These are phyloP conservation scores for Fomitiporia mediterranea DNA, from an alignment of 1,284 basidiomycete species.

Conservation along the genomic window DNA sequence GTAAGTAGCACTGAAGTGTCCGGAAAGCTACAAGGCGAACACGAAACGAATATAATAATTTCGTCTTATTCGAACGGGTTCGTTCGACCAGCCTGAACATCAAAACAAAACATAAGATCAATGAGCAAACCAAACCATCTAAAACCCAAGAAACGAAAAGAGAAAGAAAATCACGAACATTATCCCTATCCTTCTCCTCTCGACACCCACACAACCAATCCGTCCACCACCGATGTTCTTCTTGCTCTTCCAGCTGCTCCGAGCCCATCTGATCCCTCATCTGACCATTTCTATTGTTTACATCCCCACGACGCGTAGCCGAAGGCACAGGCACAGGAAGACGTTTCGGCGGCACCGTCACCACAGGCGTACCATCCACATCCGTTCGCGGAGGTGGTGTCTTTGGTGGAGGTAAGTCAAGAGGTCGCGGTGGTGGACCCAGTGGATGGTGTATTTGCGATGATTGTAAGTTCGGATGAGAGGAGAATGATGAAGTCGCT, in stretches of 20 bases:
- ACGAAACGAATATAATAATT: no score
- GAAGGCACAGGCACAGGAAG: conserved; percentile 33
- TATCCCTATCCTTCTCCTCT: conserved; percentile 66
- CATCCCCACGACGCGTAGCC: background rate
- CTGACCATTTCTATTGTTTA: background rate
- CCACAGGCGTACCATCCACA: conserved; percentile 24
- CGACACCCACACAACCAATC: conserved; percentile 77
- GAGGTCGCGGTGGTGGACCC: conserved; percentile 46
- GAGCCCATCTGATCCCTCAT: conserved; percentile 24
- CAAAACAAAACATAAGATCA: background rate
- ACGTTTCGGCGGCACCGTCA: conserved; percentile 35
- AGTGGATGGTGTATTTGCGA: background rate
- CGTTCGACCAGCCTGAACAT: conserved; percentile 59
- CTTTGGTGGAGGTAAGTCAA: conserved; percentile 53
- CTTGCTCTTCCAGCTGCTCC: conserved; percentile 32
- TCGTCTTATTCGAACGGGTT: conserved; percentile 70
- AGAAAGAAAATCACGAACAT: conserved; percentile 40
- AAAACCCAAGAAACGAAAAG: conserved; percentile 3
- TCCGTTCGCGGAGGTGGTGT: conserved; percentile 47
- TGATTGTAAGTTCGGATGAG: conserved; percentile 22
- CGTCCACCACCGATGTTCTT: conserved; percentile 60
- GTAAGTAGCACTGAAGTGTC: no score
- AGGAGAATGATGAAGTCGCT: conserved; percentile 24
- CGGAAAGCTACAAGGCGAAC: no score
- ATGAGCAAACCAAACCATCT: background rate